Conservation (phyloP, 1,284 basidiomycete genomes). For the Pyrrhoderma lamaoense region DNA sequence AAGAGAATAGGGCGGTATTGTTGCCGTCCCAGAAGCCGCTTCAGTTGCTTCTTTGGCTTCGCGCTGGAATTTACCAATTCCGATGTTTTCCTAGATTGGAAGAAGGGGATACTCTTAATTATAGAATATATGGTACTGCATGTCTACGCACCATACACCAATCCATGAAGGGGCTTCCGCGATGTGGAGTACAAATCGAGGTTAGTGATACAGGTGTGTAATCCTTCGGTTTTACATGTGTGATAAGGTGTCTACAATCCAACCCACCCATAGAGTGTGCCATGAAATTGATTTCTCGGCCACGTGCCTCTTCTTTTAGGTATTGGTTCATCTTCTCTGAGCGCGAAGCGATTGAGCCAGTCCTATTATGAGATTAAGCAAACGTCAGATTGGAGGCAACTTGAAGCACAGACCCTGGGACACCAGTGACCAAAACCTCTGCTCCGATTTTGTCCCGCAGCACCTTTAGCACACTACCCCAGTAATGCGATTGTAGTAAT, state of each 20-base stretch:
- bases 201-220: constrained; percentile 88
- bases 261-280: constrained; percentile 97
- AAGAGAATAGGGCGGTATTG: constrained; percentile 55
- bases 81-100: constrained; percentile 69
- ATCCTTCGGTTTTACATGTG: constrained; percentile 73
- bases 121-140: not conserved
- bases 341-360: constrained; percentile 85
- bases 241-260: constrained; percentile 89
- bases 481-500: constrained; percentile 86
- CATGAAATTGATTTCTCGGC: constrained; percentile 81
- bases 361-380: constrained; percentile 40
- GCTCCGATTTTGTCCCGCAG: constrained; percentile 81
- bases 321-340: constrained; percentile 75
- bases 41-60: constrained; percentile 9
- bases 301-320: constrained; percentile 60
- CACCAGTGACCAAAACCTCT: constrained; percentile 92
- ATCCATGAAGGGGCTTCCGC: constrained; percentile 98
- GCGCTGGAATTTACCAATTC: constrained; percentile 58
- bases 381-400: not conserved
- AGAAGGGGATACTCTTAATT: not conserved
- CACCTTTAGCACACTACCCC: constrained; percentile 84
- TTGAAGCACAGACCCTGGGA: constrained; percentile 66
- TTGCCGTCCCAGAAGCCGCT: constrained; percentile 22
- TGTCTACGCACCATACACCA: constrained; percentile 76
- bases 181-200: constrained; percentile 89